Conservation (phyloP, 495 filamentous ascomycete species). For the Penicillium soppii region DNA sequence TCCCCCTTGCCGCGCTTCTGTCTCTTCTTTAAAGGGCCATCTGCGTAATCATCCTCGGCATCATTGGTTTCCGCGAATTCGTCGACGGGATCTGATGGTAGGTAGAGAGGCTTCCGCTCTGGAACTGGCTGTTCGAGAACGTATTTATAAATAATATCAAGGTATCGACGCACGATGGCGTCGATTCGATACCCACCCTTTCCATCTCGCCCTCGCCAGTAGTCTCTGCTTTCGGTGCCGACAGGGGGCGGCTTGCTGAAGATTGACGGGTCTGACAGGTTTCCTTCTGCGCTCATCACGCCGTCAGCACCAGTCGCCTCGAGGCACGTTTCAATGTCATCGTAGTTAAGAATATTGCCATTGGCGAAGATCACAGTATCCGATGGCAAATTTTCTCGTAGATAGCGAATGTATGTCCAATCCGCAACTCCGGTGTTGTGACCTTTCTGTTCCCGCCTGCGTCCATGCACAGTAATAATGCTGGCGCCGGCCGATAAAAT, state of each 20-base stretch:
- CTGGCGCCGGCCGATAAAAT: conserved; percentile 87
- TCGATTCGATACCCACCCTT: conserved; percentile 89
- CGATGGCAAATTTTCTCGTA: conserved; percentile 78
- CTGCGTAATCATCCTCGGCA: conserved; percentile 35
- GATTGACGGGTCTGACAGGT: conserved; percentile 84
- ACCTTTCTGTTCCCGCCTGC: conserved; percentile 88
- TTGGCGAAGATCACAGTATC: conserved; percentile 96
- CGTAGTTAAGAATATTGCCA: conserved; percentile 83
- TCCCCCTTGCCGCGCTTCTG: conserved; percentile 46
- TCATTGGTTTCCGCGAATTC: conserved; percentile 29
- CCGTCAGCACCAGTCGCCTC: conserved; percentile 85
- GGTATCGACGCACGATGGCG: conserved; percentile 79
- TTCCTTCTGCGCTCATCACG: conserved; percentile 95
- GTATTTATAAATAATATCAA: conserved; percentile 82
- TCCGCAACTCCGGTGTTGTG: conserved; percentile 94
- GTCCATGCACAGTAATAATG: conserved; percentile 89
- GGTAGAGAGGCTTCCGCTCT: conserved; percentile 65
- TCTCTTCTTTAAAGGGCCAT: conserved; percentile 58
- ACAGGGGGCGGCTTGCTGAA: conserved; percentile 67
- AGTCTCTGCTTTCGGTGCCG: conserved; percentile 68
- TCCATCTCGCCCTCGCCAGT: conserved; percentile 80
- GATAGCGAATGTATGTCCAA: conserved; percentile 78
- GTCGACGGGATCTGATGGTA: conserved; percentile 60
- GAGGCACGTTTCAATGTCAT: conserved; percentile 77
- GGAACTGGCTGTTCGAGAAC: conserved; percentile 64